Base-by-base conservation (phyloP, 1,139 yeast genomes). In the Sugiyamaella neomexicana region DNA sequence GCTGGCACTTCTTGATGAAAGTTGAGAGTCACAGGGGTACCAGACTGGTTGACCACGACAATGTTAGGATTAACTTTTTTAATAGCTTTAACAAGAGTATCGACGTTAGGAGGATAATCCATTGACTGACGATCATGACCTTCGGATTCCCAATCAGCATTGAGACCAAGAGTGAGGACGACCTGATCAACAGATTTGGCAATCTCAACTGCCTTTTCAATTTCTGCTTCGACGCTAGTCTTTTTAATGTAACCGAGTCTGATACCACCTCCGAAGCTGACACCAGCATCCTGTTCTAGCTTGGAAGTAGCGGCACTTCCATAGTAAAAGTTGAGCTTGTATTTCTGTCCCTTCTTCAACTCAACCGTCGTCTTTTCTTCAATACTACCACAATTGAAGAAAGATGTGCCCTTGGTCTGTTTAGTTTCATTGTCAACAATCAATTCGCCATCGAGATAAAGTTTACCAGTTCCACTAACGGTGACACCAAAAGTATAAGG, bases 21-120 rank as follows among this genome's bases (percentile, higher is more conserved):
- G 31, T 85, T 83, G 75, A 83, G 72, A 36, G 78, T 72, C 29
- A 82, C 85, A 1, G 88, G 86, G 9, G 85, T 75, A 52, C 87
- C 87, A 2, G 83, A 76, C 65, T 82, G 86, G 67, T 80, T 77
- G 25, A 82, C 84, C 46, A 82, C 72, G 20, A 80, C 76, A 8
- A 79, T 75, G 62, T 81, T 79, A 39, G 77, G 75, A 62, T 81
- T 81, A 45, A 72, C 85, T 46, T 71, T 71, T 37, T 74, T 55
- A 16, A 82, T 76, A 36, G 74, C 80, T 31, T 65, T 68, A 25
- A 82, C 73, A 54, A 82, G 71, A 45, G 74, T 71, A 58, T 80
- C 75, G 41, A 81, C 76, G 54, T 70, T 66, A 10, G 79, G 79
- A 43, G 87, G 86, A 31, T 80, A 50, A 52, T 69, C 70, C 75